Evolutionary conservation across 495 filamentous ascomycete species (phyloP), one percentile per base, ranked within the genome.

Genomic region (Penicillium riverlandense): DNA sequence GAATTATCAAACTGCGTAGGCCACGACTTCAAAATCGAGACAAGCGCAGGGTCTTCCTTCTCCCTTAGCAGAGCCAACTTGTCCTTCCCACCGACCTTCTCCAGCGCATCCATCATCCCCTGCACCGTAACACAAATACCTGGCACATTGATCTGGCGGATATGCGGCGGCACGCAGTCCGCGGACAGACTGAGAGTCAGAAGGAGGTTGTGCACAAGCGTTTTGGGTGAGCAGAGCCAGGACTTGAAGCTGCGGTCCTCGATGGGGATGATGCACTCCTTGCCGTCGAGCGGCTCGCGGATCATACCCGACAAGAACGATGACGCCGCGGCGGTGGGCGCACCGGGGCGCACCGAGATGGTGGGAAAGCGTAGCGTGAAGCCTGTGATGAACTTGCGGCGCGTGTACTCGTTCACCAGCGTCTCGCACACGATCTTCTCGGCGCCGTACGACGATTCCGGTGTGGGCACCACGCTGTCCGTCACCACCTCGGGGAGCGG

Each of bases 351-450:
- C 5, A 90, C 80, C 0, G 73, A 75, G 38, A 90, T 79, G 0
- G 84, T 87, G 0, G 85, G 85, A 45, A 90, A 85, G 0, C 85
- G 81, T 29, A 84, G 67, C 6, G 67, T 71, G 36, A 84, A 77
- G 0, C 74, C 85, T 27, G 80, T 77, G 46, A 90, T 71, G 52
- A 77, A 78, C 1, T 77, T 76, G 37, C 78, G 75, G 9, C 85
- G 77, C 14, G 79, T 79, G 56, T 83, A 79, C 44, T 88, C 84
- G 57, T 85, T 88, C 47, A 90, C 63, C 15, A 85, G 70, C 2
- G 74, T 71, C 65, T 90, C 85, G 55, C 75, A 79, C 51, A 87
- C 77, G 48, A 88, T 62, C 61, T 90, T 88, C 64, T 86, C 80
- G 36, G 82, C 76, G 40, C 85, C 85, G 53, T 88, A 88, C 13